Evolutionary conservation across 306 rosid genomes (phyloP), one percentile per base, ranked within the genome.

Genomic region (Sicyos baderoa): DNA sequence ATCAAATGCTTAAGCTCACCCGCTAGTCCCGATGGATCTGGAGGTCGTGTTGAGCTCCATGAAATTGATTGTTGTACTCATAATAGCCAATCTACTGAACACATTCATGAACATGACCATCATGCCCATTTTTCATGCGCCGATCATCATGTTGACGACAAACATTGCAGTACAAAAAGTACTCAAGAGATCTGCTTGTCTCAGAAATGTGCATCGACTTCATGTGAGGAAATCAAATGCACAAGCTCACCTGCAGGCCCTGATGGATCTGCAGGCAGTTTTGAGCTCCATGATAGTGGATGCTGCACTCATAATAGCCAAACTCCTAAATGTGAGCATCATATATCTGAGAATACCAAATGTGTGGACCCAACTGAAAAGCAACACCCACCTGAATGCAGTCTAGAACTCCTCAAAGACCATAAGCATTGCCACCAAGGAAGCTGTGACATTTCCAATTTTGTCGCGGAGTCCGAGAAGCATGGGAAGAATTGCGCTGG

Each of bases 201-300:
- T 45, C 47, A 27, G 59, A 47, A 27, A 4, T 47, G 58, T 48
- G 76, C 69, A 15, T 58, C 74, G 50, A 72, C n/a, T 53, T 72
- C 60, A 17, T 37, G 35, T 19, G 64, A 54, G 52, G 7, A 54
- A 65, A 65, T 45, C 71, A 13, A 40, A 52, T 64, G 70, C 51
- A 70, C 66, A 23, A 75, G 12, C 61, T 40, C 74, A 22, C 4
- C 13, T 4, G 47, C 59, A 13, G 69, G 47, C 17, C 72, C 63
- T 15, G 79, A 49, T 42, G 60, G 55, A 60, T 80, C 81, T 57
- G 72, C 21, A 45, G 86, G 66, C 70, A 72, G 75, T 5, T 65
- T 42, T 12, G 51, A 56, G 48, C 62, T 37, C 50, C 80, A 77
- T 50, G 82, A 50, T 9, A 29, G 61, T 13, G 60, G 32, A 32